phyloP scores from a whole-genome alignment of 805 yeast genomes.

The Kazachstania bromeliacearum region DNA sequence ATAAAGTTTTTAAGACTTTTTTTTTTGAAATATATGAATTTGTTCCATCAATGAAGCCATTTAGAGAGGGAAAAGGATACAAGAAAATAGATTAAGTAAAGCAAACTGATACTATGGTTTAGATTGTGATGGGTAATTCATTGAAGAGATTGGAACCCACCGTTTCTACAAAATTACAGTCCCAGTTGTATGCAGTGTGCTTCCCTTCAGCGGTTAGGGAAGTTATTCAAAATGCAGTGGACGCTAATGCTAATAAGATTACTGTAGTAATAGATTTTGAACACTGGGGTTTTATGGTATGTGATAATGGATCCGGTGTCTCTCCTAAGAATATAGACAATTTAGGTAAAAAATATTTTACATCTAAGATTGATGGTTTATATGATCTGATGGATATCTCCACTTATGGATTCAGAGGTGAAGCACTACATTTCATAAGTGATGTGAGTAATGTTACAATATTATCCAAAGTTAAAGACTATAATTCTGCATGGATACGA shows the following conservation, averaged over 20 bases:
- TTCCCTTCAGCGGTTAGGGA: slow-evolving; percentile 39
- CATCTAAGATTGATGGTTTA: slow-evolving; percentile 42
- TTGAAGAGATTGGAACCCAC: slow-evolving; percentile 12
- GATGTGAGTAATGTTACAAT: slow-evolving; percentile 39
- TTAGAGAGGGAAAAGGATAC: too few species aligned
- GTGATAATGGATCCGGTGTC: slow-evolving; percentile 72
- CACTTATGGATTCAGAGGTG: slow-evolving; percentile 67
- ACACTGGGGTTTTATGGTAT: slow-evolving; percentile 33
- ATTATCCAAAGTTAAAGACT: slow-evolving; percentile 34
- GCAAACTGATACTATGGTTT: too few species aligned
- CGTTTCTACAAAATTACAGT: slow-evolving; percentile 15
- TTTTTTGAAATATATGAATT: too few species aligned
- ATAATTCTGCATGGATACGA: slow-evolving; percentile 23
- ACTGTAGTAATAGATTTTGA: slow-evolving; percentile 30
- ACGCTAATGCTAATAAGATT: slow-evolving; percentile 39
- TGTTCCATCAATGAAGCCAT: too few species aligned
- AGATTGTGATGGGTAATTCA: not conserved
- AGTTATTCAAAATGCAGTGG: slow-evolving; percentile 46
- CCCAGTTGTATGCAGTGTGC: slow-evolving; percentile 32
- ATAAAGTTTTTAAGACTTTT: too few species aligned
- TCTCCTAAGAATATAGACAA: slow-evolving; percentile 35
- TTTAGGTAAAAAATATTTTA: slow-evolving; percentile 41
- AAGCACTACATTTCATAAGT: slow-evolving; percentile 51
- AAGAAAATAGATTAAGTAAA: too few species aligned
- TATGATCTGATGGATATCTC: slow-evolving; percentile 31